Conservation (phyloP, 768 basidiomycete genomes). For the Lentinula sp. region DNA sequence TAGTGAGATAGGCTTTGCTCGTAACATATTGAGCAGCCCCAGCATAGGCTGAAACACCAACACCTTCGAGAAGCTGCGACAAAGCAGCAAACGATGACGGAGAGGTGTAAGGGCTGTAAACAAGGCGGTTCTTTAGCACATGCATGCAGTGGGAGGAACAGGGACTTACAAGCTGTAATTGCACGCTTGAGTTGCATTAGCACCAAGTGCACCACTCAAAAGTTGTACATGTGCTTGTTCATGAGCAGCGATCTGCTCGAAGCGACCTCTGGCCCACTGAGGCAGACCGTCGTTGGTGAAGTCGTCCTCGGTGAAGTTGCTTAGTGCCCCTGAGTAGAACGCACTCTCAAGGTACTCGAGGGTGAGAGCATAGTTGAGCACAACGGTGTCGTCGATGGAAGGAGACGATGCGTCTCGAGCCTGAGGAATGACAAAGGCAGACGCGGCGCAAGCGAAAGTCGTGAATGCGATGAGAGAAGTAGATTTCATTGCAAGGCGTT, state of each 20-base stretch:
- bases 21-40: conserved; percentile 38
- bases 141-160: no score
- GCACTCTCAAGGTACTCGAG: conserved; percentile 42
- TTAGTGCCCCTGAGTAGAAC: conserved; percentile 39
- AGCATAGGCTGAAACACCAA: conserved; percentile 39
- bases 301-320: conserved; percentile 34
- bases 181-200: conserved; percentile 42
- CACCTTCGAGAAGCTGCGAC: conserved; percentile 46
- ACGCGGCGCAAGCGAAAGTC: background rate
- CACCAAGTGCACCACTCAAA: conserved; percentile 38
- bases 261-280: conserved; percentile 40
- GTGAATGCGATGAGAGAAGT: background rate
- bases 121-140: no score
- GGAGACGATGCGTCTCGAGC: background rate
- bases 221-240: conserved; percentile 49
- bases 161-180: conserved; percentile 51
- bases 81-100: conserved; percentile 42
- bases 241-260: conserved; percentile 47
- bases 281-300: conserved; percentile 46
- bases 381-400: background rate
- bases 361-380: background rate
- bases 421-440: background rate
- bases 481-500: no score
- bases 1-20: conserved; percentile 33
- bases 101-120: conserved; percentile 34